A percentile compares a stretch with the other conserved stretches of the same genome.
Evolutionary conservation across 2,329 filamentous ascomycete species (phyloP).

Genomic region (Talaromyces islandicus): DNA sequence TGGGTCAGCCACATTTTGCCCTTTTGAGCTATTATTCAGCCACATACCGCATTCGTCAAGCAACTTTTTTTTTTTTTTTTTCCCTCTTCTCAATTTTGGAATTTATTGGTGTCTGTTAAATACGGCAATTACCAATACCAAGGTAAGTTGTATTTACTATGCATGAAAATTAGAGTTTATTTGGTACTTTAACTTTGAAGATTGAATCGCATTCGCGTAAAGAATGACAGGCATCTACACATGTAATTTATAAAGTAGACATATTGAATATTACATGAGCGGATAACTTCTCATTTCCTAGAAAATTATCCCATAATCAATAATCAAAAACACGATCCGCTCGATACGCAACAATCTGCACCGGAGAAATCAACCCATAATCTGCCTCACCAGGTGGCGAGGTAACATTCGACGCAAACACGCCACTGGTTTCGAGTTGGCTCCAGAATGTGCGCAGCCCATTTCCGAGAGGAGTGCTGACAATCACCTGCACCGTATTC

Average conservation of each 20-base stretch:
- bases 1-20: neutral
- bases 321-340: neutral
- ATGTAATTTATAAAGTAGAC: neutral
- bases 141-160: neutral
- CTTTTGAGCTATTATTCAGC: neutral
- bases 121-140: neutral
- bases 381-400: neutral
- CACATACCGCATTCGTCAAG: neutral
- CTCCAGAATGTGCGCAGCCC: constrained; percentile 11
- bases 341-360: neutral
- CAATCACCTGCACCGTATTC: constrained; percentile 24
- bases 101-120: neutral
- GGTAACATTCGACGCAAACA: neutral
- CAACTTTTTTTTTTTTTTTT: too few relatives aligned
- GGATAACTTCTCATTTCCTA: neutral
- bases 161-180: neutral
- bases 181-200: neutral
- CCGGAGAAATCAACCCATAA: neutral
- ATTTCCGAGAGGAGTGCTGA: constrained; percentile 22
- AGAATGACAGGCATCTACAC: neutral
- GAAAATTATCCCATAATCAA: neutral
- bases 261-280: too few relatives aligned
- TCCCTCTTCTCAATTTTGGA: too few relatives aligned
- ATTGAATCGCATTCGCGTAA: neutral
- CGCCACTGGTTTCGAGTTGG: constrained; percentile 20